A percentile compares a stretch with the other conserved stretches of the same genome.
phyloP scores from a whole-genome alignment of 768 basidiomycete species.

The Coprinopsis marcescibilis region DNA sequence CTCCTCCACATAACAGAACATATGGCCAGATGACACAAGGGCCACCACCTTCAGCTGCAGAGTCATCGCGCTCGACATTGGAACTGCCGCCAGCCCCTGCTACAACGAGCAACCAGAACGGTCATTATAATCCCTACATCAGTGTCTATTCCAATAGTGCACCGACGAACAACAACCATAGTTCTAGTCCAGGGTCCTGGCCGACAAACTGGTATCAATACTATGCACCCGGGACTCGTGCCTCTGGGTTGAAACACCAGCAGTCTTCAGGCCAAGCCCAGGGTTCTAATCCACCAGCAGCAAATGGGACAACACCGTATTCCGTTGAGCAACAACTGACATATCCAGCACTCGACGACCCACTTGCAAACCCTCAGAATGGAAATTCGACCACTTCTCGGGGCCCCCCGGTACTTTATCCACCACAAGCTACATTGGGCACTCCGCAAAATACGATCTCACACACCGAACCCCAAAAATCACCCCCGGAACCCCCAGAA shows the following conservation, averaged over 20 bases:
- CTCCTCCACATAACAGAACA: neutral
- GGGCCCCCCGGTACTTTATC: constrained; percentile 31
- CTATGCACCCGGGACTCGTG: neutral
- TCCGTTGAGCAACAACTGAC: too few species aligned
- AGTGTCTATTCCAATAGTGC: neutral
- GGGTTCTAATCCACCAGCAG: constrained; percentile 4
- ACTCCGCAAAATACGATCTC: too few species aligned
- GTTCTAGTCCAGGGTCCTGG: neutral
- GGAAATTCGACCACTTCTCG: too few species aligned
- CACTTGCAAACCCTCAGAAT: too few species aligned
- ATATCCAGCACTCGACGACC: too few species aligned
- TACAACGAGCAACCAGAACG: neutral
- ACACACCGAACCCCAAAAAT: neutral
- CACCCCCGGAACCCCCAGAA: constrained; percentile 18
- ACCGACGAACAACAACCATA: neutral
- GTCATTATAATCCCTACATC: neutral
- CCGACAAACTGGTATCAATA: constrained; percentile 2
- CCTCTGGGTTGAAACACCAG: constrained; percentile 3
- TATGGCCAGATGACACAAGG: constrained; percentile 30
- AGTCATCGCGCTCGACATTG: constrained; percentile 15
- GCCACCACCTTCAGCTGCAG: constrained; percentile 35
- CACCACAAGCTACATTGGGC: neutral
- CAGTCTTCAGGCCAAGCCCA: constrained; percentile 2
- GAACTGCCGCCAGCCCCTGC: neutral
- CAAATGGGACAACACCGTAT: too few species aligned